These are phyloP conservation scores for Gossypium davidsonii DNA, from an alignment of 441 rosid species.

Conservation along the genomic window DNA sequence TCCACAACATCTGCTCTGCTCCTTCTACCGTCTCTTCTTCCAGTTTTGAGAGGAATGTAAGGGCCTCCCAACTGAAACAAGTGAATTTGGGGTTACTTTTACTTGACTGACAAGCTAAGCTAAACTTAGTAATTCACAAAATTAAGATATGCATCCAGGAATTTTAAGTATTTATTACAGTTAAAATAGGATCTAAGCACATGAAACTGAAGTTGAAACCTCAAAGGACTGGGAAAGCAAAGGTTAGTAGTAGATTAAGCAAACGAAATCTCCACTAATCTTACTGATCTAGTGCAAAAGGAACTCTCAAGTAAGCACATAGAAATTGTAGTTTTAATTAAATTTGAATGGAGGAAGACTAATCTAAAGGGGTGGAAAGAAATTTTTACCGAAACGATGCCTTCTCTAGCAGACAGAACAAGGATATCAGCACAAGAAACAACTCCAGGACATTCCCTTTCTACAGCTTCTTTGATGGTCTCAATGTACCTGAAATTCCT, in stretches of 20 bases:
- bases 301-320: not conserved
- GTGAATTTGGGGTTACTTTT: not conserved
- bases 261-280: not conserved
- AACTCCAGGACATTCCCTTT: constrained; percentile 89
- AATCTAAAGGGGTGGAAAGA: not conserved
- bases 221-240: not conserved
- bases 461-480: constrained; percentile 82
- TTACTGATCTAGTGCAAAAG: constrained; percentile 5
- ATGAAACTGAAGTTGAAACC: not conserved
- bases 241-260: not conserved
- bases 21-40: constrained; percentile 84
- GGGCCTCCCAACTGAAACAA: constrained; percentile 83
- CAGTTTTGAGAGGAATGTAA: constrained; percentile 73
- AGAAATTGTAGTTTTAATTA: not conserved
- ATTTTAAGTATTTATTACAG: not conserved
- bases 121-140: not conserved
- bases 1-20: constrained; percentile 79
- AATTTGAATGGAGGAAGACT: not conserved
- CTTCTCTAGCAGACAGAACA: constrained; percentile 84
- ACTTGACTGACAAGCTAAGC: not conserved
- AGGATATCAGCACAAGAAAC: constrained; percentile 91
- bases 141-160: not conserved
- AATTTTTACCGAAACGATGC: constrained; percentile 54
- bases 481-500: constrained; percentile 94
- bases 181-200: not conserved